Evolutionary conservation across 176 grass and related monocot species (phyloP).

Genomic region (Oropetium thomaeum): DNA sequence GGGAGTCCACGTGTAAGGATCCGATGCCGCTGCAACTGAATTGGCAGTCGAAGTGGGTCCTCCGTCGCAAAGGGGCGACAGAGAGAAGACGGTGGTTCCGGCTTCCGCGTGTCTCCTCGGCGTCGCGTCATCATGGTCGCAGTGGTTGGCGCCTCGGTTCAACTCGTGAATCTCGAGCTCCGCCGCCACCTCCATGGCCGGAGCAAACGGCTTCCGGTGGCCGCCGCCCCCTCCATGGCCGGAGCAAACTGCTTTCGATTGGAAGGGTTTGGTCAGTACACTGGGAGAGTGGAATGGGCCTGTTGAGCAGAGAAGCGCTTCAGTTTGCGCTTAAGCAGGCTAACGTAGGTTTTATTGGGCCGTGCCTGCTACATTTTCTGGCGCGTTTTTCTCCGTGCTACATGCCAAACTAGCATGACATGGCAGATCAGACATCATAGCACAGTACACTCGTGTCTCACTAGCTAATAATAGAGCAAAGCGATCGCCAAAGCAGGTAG

Average conservation of each 20-base stretch:
- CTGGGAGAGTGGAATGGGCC: not conserved
- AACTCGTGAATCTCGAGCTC: too few species aligned
- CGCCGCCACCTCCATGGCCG: not conserved
- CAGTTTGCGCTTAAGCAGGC: not conserved
- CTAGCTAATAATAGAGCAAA: not conserved
- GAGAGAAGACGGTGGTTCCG: too few species aligned
- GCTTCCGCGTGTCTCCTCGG: not conserved
- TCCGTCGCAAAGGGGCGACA: too few species aligned
- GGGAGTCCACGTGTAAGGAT: not conserved
- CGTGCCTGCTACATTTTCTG: not conserved
- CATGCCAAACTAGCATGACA: not conserved
- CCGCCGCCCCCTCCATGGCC: not conserved
- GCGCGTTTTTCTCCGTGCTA: too few species aligned
- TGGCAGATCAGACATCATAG: not conserved
- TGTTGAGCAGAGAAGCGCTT: not conserved
- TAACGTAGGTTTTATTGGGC: not conserved
- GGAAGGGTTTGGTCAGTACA: not conserved
- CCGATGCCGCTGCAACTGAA: not conserved
- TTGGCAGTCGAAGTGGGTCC: not conserved
- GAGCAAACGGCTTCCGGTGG: not conserved
- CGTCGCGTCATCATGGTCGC: not conserved
- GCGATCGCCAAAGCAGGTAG: not conserved
- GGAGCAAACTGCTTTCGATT: not conserved
- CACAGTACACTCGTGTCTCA: not conserved
- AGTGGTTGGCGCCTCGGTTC: not conserved